Evolutionary conservation across 2,329 filamentous ascomycete genomes (phyloP), one percentile per base, ranked within the genome.

Genomic region (Arachnomyces sp.): DNA sequence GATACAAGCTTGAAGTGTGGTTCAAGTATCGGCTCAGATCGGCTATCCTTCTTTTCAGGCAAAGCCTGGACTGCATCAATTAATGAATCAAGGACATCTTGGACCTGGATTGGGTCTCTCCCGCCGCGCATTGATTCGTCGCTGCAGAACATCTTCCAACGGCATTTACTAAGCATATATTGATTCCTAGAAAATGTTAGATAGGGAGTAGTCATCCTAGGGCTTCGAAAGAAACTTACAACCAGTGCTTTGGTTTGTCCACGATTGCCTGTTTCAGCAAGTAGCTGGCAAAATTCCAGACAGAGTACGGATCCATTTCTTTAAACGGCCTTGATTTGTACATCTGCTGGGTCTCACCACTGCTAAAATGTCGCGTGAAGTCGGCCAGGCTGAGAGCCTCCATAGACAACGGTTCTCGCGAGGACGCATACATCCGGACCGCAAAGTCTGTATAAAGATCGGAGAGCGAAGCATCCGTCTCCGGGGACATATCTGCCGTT

Each of bases 1-100:
- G 85, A 84, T 28, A 92, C 75, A 14, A 95, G 81, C 65, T 94
- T 95, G 70, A 93, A 95, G 57, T 95, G 88, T 3, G 89, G 89
- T 58, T 95, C 89, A 12, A 95, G 73, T 16, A 93, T 81, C 0
- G 86, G 87, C 45, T 95, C 87, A 29, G 66, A 61, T 14, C 75
- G 71, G 12, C 68, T 72, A 51, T 83, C 75, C 50, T 71, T 72
- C 44, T 75, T 75, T 45, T 75, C 71, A 2, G 81, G 80, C 16
- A 82, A 61, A 7, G 70, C 69, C 40, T 79, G 71, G 41, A 85
- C 77, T 2, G 82, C 74, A 45, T 73, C 71, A 11, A 73, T 62
- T 41, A 82, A 69, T 7, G 74, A 67, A 39, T 75, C 68, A 2
- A 84, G 56, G 7, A 84, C 71, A 41, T 73, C 65, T 38, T 67